Base-by-base conservation (phyloP, 129 eudicot species). In the Helichrysum umbraculigerum region DNA sequence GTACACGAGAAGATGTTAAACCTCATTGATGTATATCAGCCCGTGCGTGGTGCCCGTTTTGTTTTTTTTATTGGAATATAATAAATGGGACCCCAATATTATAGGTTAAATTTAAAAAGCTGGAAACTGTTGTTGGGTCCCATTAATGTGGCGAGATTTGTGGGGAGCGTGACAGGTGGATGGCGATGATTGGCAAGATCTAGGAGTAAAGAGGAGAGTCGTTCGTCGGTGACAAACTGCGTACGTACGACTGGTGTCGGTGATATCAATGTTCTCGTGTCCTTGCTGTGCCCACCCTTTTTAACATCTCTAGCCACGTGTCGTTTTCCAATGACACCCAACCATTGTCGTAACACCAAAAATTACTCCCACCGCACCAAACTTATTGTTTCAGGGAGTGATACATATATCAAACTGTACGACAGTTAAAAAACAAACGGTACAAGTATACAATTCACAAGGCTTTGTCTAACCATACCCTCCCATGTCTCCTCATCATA, bases 241-340 rank as follows among this genome's bases (percentile, higher is more conserved):
- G 51, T 76, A 66, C 67, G 64, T 76, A 66, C 58, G 74, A 66
- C 39, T 30, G 16, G 56, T 52, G 80, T 76, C 80, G 80, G 74
- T 76, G 74, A 54, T 66, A 67, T 76, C 58, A 66, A 76, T 67
- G 74, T 39, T 15, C 67, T 67, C 70, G 51, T 28, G 47, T 17
- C 35, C 75, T 42, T 71, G 25, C 62, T 47, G 35, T 14, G 62
- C 15, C 28, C 28, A 25, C 28, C 28, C 28, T 25, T 25, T 25
- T 25, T 25, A 25, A 1, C 10, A 15, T 25, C 39, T 7, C 12
- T n/a, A 58, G 12, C 63, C 63, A 58, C 30, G 63, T 58, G 63
- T 58, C 63, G 8, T 20, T 20, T 20, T 9, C 4, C 30, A 58
- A 6, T 20, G 12, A 20, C 63, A 58, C 12, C 22, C 5, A 58